Base-by-base conservation (phyloP, 2,329 filamentous ascomycete genomes). In the Rosellinia necatrix region DNA sequence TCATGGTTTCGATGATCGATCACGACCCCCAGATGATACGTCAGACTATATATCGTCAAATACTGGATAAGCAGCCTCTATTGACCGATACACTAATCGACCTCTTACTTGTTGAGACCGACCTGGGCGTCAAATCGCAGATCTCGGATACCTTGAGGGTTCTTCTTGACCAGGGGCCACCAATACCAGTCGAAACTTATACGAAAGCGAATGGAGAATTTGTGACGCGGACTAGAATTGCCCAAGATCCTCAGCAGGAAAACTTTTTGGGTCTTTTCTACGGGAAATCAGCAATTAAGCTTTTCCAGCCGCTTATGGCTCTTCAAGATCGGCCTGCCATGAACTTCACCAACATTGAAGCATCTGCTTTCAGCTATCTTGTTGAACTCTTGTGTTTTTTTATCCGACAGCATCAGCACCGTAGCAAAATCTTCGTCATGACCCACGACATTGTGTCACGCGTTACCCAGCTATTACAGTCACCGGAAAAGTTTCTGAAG, bases 141-240 rank as follows among this genome's bases (percentile, higher is more conserved):
- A 88, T 97, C 68, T 92, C 92, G 3, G 94, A 99, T 75, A 91
- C 93, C 6, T 88, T 99, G 70, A 97, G 96, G 74, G 89, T 97
- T 19, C 79, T 99, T 9, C 81, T 99, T 30, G 94, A 97, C 80
- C 91, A 70, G 75, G 86, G 73, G 72, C 71, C 73, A 4, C 74
- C 76, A 3, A 63, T 65, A 9, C 76, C 76, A 43, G 72, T 84
- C 51, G 87, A 90, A 60, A 77, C 78, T 37, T 78, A 85, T 58
- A 78, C 79, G 1, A 86, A 87, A 70, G 81, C 81, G 30, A 89
- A 88, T 58, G 83, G 82, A 61, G 91, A 94, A 56, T 85, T 88
- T 64, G 76, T 85, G 32, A 77, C 81, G 24, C 87, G 91, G 25
- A 71, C 75, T 74, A 66, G 70, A 49, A 54, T 70, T 47, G 81